Percentiles rank a stretch among this genome's conserved stretches.
Conservation (phyloP, 495 filamentous ascomycete species). For the Neurospora sp. region DNA sequence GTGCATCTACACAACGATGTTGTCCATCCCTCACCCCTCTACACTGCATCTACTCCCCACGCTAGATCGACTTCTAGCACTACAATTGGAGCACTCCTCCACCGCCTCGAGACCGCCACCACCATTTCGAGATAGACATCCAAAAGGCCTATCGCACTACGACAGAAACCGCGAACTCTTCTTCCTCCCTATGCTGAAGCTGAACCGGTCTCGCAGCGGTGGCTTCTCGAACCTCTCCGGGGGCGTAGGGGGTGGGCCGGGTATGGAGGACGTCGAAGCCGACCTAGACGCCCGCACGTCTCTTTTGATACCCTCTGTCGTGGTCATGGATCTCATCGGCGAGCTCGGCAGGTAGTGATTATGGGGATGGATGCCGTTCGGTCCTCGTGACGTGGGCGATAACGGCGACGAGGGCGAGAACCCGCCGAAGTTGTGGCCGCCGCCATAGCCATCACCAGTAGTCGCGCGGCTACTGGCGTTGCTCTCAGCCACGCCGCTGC, state of each 20-base stretch:
- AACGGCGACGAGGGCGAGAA: background rate
- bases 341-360: constrained; percentile 5
- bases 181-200: constrained; percentile 48
- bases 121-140: background rate
- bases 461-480: background rate
- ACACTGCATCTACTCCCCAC: background rate
- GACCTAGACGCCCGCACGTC: background rate
- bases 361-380: background rate
- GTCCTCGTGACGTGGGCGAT: background rate
- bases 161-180: constrained; percentile 42
- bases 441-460: background rate
- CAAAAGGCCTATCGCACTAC: constrained; percentile 7
- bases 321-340: constrained; percentile 3
- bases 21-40: background rate
- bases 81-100: background rate
- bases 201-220: constrained; percentile 43
- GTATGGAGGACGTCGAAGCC: background rate
- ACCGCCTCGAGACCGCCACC: background rate
- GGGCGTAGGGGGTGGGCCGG: background rate
- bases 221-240: constrained; percentile 5
- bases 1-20: background rate
- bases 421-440: background rate
- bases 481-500: constrained; percentile 2
- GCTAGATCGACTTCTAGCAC: background rate
- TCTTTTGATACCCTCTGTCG: constrained; percentile 3